These are phyloP conservation scores for Pseudonectria foliicola DNA, from an alignment of 2,329 filamentous ascomycete genomes.

Conservation along the genomic window DNA sequence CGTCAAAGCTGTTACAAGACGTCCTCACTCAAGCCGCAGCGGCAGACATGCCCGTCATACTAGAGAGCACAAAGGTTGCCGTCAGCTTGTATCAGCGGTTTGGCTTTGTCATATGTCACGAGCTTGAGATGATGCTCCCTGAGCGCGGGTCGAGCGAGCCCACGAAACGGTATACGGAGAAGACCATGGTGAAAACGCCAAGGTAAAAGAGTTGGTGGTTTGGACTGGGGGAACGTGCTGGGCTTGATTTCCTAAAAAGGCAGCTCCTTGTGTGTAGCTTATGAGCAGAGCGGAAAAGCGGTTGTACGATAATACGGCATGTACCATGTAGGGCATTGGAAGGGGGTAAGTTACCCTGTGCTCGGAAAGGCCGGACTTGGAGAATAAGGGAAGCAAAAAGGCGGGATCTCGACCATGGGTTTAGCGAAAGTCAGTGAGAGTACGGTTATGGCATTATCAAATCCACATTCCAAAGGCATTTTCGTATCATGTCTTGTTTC, in stretches of 20 bases:
- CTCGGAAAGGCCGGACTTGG: no score
- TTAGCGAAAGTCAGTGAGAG: no score
- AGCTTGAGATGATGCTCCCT: slow-evolving; percentile 31
- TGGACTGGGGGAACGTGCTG: slow-evolving; percentile 1
- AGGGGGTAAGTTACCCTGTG: no score
- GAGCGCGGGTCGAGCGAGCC: slow-evolving; percentile 19
- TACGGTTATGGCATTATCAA: no score
- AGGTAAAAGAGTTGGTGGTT: slow-evolving; percentile 1
- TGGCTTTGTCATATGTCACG: slow-evolving; percentile 26
- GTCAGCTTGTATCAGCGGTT: slow-evolving; percentile 31
- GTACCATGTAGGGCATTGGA: no score
- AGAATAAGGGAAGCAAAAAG: no score
- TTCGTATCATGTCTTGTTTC: no score
- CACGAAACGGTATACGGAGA: slow-evolving; percentile 28
- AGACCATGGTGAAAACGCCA: slow-evolving; percentile 26
- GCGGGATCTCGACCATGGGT: no score
- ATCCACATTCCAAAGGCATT: no score
- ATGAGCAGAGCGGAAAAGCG: no score
- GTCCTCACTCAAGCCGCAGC: slow-evolving; percentile 27
- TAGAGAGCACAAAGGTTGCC: slow-evolving; percentile 33
- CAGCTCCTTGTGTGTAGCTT: no score
- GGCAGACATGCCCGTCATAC: slow-evolving; percentile 27
- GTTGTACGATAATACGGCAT: no score
- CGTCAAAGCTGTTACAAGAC: slow-evolving; percentile 24
- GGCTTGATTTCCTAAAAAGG: neutral